phyloP scores from a whole-genome alignment of 805 yeast species.

The Pichia phayaonensis region DNA sequence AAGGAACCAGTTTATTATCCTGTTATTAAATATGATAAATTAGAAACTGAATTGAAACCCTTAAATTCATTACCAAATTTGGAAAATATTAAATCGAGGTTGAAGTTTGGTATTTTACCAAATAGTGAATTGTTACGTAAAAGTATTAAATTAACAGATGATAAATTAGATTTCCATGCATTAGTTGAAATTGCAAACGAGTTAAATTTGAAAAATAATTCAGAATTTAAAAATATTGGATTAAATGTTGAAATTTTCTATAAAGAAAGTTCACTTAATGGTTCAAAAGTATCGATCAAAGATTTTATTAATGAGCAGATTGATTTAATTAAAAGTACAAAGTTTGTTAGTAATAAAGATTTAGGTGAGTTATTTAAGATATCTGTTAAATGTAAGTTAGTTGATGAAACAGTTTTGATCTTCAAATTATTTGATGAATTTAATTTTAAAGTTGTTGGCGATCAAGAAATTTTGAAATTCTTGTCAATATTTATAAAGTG shows the following conservation, averaged over 20 bases:
- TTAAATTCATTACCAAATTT: conserved; percentile 12
- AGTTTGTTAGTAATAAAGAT: conserved; percentile 6
- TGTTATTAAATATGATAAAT: conserved; percentile 4
- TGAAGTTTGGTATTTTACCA: conserved; percentile 22
- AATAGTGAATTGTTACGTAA: conserved; percentile 12
- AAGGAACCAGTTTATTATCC: conserved; percentile 8
- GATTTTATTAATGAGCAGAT: conserved; percentile 7
- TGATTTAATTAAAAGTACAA: not conserved
- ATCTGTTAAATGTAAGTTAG: conserved; percentile 7
- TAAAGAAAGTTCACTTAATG: conserved; percentile 15
- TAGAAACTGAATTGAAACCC: conserved; percentile 7
- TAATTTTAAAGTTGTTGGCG: conserved; percentile 6
- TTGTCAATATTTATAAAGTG: conserved; percentile 11
- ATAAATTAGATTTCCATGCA: conserved; percentile 11
- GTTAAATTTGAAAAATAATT: not conserved
- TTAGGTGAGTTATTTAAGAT: conserved; percentile 9
- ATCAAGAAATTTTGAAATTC: conserved; percentile 10
- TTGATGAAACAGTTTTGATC: conserved; percentile 1
- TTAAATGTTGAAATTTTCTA: conserved; percentile 16
- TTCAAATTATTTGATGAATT: not conserved
- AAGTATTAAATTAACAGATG: conserved; percentile 12
- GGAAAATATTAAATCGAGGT: conserved; percentile 18
- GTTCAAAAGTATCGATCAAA: conserved; percentile 6
- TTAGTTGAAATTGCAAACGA: conserved; percentile 11
- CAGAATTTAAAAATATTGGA: conserved; percentile 7